phyloP scores from a whole-genome alignment of 1,284 basidiomycete species.

The Apiotrichum gamsii region DNA sequence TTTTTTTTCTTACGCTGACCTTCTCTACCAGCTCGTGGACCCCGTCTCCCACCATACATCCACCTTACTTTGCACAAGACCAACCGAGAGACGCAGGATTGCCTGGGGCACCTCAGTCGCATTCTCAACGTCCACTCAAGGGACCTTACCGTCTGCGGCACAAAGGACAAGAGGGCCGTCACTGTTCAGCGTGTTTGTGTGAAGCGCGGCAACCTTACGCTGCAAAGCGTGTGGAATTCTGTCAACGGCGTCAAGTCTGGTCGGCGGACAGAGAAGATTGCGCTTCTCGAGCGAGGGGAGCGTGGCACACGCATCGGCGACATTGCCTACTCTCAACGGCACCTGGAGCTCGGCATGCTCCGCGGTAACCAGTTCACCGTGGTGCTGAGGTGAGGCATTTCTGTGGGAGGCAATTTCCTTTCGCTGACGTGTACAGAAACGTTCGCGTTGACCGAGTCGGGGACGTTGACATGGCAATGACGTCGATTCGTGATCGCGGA shows the following conservation, averaged over 20 bases:
- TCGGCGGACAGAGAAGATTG: conserved; percentile 56
- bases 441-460: conserved; percentile 68
- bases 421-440: conserved; percentile 58
- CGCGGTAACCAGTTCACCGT: conserved; percentile 95
- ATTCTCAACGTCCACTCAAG: conserved; percentile 66
- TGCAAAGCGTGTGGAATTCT: conserved; percentile 77
- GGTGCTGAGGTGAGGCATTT: conserved; percentile 81
- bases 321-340: conserved; percentile 70
- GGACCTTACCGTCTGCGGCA: conserved; percentile 85
- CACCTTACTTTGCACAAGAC: conserved; percentile 97
- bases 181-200: conserved; percentile 89
- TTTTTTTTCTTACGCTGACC: no score
- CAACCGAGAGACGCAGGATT: conserved; percentile 95
- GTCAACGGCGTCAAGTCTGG: conserved; percentile 60
- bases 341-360: conserved; percentile 85
- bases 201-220: conserved; percentile 67
- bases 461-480: conserved; percentile 67
- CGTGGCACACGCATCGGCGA: conserved; percentile 85
- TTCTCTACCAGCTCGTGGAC: background rate
- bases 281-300: conserved; percentile 68
- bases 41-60: conserved; percentile 62
- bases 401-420: no score
- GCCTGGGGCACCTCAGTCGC: conserved; percentile 70
- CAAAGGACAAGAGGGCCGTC: conserved; percentile 96
- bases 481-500: conserved; percentile 72